Base-by-base conservation (phyloP, 208 protist genomes). In the Acanthamoeba lugdunensis region DNA sequence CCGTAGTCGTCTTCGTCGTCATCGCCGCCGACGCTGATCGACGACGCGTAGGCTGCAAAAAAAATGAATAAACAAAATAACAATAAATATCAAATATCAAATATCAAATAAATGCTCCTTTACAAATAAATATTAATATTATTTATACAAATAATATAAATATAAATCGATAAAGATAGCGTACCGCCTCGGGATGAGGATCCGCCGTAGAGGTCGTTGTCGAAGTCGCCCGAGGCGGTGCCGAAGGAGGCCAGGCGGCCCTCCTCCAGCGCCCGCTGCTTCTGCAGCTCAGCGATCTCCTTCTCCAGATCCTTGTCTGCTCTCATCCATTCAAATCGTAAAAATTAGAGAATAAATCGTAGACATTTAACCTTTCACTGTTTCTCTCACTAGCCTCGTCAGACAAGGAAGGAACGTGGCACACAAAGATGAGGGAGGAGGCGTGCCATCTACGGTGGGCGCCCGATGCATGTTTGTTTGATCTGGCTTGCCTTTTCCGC, bases 201-300 rank as follows among this genome's bases (percentile, higher is more conserved):
- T n/a, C 69, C 69, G 50, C 58, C 84, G 33, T 93, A 93, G 37
- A 93, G 25, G 65, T 77, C 89, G 33, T 13, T 28, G 33, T 93
- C 89, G 33, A 93, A 93, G 33, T 82, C 89, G 41, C 65, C 41
- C 16, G 45, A 16, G 14, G 25, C 69, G 16, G 85, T 33, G 50
- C 89, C 67, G 33, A 93, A 93, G 48, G 89, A 82, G 65, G 89
- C 89, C 33, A 82, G 21, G 25, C 69, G 48, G 25, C 89, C 89
- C 41, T 93, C 89, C 50, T 93, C 50, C n/a, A 93, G 89, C 14
- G 28, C 54, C 6, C 89, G 37, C 71, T 93, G 89, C 89, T 93
- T 75, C 71, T 93, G 89, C 65, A 93, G 89, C 89, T 75, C 89
- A 2, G 50, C 52, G 30, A 93, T 93, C 67, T 93, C 89, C 33